A percentile compares a stretch with the other conserved stretches of the same genome.
These are phyloP conservation scores for Fulvia fulva DNA, from an alignment of 2,329 filamentous ascomycete genomes.

Conservation along the genomic window DNA sequence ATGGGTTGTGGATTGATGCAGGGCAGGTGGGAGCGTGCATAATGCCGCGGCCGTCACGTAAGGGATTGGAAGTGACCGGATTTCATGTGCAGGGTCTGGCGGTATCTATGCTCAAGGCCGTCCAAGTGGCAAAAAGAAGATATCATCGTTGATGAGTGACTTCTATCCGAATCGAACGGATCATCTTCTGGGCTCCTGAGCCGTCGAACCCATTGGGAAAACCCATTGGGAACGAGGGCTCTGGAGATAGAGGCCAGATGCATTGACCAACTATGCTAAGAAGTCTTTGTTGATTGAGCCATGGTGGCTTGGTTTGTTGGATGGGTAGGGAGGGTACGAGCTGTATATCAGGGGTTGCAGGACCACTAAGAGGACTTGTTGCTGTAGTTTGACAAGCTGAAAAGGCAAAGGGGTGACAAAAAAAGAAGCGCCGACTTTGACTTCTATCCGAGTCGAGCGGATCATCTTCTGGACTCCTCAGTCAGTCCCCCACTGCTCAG, in stretches of 20 bases:
- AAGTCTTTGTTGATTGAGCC: background rate
- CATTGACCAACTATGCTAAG: background rate
- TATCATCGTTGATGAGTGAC: background rate
- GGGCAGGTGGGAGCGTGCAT: background rate
- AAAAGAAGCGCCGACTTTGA: too few relatives aligned
- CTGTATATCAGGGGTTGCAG: too few relatives aligned
- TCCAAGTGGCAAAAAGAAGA: background rate
- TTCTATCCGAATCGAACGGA: background rate
- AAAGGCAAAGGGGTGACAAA: too few relatives aligned
- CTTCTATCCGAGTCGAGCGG: background rate
- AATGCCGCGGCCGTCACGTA: too few relatives aligned
- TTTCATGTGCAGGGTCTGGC: background rate
- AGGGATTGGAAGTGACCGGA: too few relatives aligned
- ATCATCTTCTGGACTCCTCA: background rate
- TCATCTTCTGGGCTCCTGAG: background rate
- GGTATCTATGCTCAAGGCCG: background rate
- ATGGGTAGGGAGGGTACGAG: background rate
- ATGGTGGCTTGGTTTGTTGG: background rate
- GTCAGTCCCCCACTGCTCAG: too few relatives aligned
- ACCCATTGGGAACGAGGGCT: background rate
- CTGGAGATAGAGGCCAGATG: background rate
- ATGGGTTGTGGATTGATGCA: background rate
- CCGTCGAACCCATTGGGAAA: background rate
- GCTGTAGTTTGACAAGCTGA: too few relatives aligned
- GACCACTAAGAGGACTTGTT: too few relatives aligned